Conservation (phyloP, 805 yeast species). For the Teunomyces funiuensis region DNA sequence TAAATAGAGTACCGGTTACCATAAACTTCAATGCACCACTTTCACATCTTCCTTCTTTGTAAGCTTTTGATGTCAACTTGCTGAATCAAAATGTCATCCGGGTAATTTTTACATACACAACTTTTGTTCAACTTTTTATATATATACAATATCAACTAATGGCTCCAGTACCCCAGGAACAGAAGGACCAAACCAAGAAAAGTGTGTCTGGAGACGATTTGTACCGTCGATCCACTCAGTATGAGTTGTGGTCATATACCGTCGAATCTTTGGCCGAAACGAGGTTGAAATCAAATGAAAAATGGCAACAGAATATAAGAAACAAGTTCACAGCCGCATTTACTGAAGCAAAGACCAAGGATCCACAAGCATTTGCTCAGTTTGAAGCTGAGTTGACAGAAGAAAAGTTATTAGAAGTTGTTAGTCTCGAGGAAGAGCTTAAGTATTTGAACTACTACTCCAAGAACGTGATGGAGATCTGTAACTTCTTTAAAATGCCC, state of each 20-base stretch:
- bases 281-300: constrained; percentile 51
- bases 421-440: constrained; percentile 69
- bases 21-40: no score
- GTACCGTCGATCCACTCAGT: constrained; percentile 85
- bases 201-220: constrained; percentile 76
- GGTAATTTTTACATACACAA: constrained; percentile 1
- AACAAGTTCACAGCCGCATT: constrained; percentile 27
- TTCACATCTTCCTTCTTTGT: no score
- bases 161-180: background rate
- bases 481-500: constrained; percentile 76
- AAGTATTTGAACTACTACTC: constrained; percentile 69
- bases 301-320: constrained; percentile 46
- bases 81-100: background rate
- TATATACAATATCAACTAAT: background rate
- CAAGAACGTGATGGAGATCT: constrained; percentile 66
- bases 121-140: background rate
- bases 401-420: constrained; percentile 38
- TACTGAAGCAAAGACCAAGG: constrained; percentile 15
- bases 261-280: constrained; percentile 50
- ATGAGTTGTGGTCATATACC: constrained; percentile 81
- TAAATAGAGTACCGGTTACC: constrained; percentile 2
- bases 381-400: constrained; percentile 28
- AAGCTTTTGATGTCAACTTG: no score
- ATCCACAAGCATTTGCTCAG: constrained; percentile 30
- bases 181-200: background rate